A percentile compares a stretch with the other conserved stretches of the same genome.
These are phyloP conservation scores for Lolium multiflorum DNA, from an alignment of 176 grass and related monocot genomes.

Conservation along the genomic window DNA sequence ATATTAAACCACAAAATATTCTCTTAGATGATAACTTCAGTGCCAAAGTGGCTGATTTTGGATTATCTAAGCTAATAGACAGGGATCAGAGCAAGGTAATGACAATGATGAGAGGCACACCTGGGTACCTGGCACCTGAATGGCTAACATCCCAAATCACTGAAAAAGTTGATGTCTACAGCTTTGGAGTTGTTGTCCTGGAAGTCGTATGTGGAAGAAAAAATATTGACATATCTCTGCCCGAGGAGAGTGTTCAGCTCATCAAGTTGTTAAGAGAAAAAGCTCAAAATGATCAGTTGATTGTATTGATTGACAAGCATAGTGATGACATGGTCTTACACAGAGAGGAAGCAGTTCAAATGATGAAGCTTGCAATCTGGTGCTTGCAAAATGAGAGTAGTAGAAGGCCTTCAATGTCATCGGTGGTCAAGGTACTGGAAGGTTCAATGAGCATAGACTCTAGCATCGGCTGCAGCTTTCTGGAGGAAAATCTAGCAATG, in stretches of 20 bases:
- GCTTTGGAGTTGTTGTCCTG: conserved; percentile 40
- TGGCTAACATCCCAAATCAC: conserved; percentile 45
- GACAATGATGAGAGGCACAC: conserved; percentile 49
- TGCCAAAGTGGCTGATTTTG: conserved; percentile 40
- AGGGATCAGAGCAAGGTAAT: conserved; percentile 49
- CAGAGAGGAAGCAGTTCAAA: conserved; percentile 33
- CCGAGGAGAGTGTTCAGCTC: conserved; percentile 30
- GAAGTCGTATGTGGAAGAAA: conserved; percentile 37
- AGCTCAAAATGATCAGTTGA: conserved; percentile 34
- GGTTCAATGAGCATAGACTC: conserved; percentile 39
- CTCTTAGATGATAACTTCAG: conserved; percentile 43
- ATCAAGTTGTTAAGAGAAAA: conserved; percentile 35
- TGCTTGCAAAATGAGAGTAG: conserved; percentile 43
- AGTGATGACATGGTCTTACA: conserved; percentile 18
- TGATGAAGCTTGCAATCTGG: conserved; percentile 46
- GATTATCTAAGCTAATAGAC: conserved; percentile 47
- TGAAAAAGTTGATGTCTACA: conserved; percentile 46
- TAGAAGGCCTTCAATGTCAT: conserved; percentile 42
- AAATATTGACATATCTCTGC: conserved; percentile 35
- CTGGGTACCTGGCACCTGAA: conserved; percentile 51
- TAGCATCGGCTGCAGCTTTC: conserved; percentile 20
- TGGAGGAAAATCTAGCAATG: conserved; percentile 32
- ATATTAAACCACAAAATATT: conserved; percentile 45
- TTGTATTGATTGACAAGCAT: conserved; percentile 25
- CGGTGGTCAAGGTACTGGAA: conserved; percentile 44